These are phyloP conservation scores for Acer yangbiense DNA, from an alignment of 345 rosid species.

Conservation along the genomic window DNA sequence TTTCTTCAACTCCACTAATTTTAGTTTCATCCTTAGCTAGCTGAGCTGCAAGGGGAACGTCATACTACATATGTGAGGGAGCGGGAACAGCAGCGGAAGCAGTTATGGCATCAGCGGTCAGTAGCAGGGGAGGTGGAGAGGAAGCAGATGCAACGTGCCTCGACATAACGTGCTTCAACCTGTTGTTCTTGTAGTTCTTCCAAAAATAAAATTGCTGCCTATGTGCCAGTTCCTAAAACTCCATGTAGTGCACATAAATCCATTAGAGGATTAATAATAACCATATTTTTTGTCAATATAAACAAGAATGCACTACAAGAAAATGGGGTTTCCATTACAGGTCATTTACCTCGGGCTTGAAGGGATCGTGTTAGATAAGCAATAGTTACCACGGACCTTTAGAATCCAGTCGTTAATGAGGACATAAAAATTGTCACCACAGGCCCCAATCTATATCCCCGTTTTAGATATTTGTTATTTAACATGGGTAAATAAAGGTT, in stretches of 20 bases:
- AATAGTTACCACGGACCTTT: too few species aligned
- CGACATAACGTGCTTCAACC: conserved; percentile 85
- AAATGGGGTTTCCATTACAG: too few species aligned
- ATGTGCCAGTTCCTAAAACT: conserved; percentile 79
- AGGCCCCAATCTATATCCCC: too few species aligned
- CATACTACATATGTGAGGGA: conserved; percentile 83
- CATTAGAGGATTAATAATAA: background rate
- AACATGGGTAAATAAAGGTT: too few species aligned
- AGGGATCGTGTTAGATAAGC: too few species aligned
- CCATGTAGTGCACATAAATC: background rate
- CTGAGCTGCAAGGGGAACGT: conserved; percentile 52
- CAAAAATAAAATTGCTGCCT: conserved; percentile 94
- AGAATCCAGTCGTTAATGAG: too few species aligned
- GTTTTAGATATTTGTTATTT: too few species aligned
- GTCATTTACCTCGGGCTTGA: too few species aligned
- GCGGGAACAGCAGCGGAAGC: conserved; percentile 55
- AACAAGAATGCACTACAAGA: too few species aligned
- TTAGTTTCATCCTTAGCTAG: conserved; percentile 64
- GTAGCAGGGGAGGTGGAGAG: conserved; percentile 41
- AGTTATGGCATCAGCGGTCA: conserved; percentile 20
- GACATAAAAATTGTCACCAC: too few species aligned
- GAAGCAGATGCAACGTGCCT: conserved; percentile 65
- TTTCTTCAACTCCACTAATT: conserved; percentile 63
- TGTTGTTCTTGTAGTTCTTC: conserved; percentile 95
- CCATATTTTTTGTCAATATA: too few species aligned